A percentile compares a stretch with the other conserved stretches of the same genome.
Conservation (phyloP, 2,329 filamentous ascomycete species). For the Cladosporium cucumerinum region DNA sequence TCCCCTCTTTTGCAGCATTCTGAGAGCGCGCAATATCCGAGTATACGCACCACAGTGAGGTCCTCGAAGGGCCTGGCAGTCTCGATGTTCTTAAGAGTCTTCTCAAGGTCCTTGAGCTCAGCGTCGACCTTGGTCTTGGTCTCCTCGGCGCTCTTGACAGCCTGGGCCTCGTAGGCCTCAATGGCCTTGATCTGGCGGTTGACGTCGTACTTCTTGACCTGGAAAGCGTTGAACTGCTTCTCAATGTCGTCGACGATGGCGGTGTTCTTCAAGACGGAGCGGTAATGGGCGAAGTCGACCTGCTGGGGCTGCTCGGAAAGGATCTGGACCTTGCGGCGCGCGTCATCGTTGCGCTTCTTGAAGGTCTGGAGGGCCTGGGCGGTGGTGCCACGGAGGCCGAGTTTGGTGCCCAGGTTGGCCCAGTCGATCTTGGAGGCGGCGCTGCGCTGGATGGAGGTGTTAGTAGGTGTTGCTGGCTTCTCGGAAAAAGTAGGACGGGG, state of each 20-base stretch:
- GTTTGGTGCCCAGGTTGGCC: slow-evolving; percentile 88
- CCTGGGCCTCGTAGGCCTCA: slow-evolving; percentile 95
- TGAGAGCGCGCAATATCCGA: neutral
- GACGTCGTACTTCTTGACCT: slow-evolving; percentile 91
- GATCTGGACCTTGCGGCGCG: slow-evolving; percentile 83
- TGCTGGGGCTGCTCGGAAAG: slow-evolving; percentile 80
- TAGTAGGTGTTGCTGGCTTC: slow-evolving; percentile 6
- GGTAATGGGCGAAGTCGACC: slow-evolving; percentile 94
- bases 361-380: slow-evolving; percentile 87
- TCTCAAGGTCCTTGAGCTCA: slow-evolving; percentile 89
- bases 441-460: slow-evolving; percentile 66
- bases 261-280: slow-evolving; percentile 89
- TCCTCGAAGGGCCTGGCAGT: slow-evolving; percentile 92
- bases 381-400: slow-evolving; percentile 94
- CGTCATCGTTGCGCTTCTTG: slow-evolving; percentile 99
- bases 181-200: slow-evolving; percentile 94
- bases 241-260: slow-evolving; percentile 95
- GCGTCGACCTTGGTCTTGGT: slow-evolving; percentile 95
- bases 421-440: slow-evolving; percentile 99
- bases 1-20: slow-evolving; percentile 12
- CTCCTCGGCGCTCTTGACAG: slow-evolving; percentile 91
- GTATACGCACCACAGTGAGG: slow-evolving; percentile 82
- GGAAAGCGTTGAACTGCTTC: slow-evolving; percentile 88
- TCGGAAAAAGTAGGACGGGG: slow-evolving; percentile 15
- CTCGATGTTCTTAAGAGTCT: slow-evolving; percentile 97